Conservation (phyloP, 129 eudicot genomes). For the Lactuca saligna region DNA sequence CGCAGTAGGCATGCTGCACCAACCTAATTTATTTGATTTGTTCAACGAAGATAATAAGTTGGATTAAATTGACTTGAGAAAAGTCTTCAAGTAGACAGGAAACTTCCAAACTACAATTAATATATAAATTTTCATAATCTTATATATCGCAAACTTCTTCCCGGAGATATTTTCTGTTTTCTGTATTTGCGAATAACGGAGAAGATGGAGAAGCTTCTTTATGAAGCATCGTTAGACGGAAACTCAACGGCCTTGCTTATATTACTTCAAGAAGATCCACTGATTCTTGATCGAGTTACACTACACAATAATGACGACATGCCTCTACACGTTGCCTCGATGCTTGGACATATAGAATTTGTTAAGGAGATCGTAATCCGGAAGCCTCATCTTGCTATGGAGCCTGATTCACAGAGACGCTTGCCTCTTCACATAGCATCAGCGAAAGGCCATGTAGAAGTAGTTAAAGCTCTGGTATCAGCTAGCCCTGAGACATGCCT, state of each 20-base stretch:
- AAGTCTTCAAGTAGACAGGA: not conserved
- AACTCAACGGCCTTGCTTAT: slow-evolving; percentile 11
- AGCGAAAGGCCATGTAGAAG: slow-evolving; percentile 43
- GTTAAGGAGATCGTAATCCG: slow-evolving; percentile 29
- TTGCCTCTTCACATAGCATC: slow-evolving; percentile 62
- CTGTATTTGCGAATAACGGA: slow-evolving; percentile 15
- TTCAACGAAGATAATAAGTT: slow-evolving; percentile 7
- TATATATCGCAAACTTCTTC: not conserved
- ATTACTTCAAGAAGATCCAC: slow-evolving; percentile 42
- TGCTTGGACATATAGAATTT: slow-evolving; percentile 40
- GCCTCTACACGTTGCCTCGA: slow-evolving; percentile 49
- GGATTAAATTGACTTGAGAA: not conserved
- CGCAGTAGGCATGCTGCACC: not conserved
- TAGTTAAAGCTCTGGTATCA: slow-evolving; percentile 26
- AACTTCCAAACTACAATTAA: not conserved
- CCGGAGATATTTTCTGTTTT: not conserved
- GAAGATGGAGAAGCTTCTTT: slow-evolving; percentile 26
- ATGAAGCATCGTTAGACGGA: slow-evolving; percentile 45
- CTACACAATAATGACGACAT: slow-evolving; percentile 23
- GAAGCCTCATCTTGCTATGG: slow-evolving; percentile 45
- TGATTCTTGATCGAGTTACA: slow-evolving; percentile 41
- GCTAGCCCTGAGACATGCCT: slow-evolving; percentile 28
- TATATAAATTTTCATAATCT: not conserved
- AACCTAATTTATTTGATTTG: slow-evolving; percentile 1
- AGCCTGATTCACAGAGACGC: slow-evolving; percentile 32